Percentiles rank a stretch among this genome's conserved stretches.
phyloP scores from a whole-genome alignment of 805 yeast genomes.

The Kazachstania africana region DNA sequence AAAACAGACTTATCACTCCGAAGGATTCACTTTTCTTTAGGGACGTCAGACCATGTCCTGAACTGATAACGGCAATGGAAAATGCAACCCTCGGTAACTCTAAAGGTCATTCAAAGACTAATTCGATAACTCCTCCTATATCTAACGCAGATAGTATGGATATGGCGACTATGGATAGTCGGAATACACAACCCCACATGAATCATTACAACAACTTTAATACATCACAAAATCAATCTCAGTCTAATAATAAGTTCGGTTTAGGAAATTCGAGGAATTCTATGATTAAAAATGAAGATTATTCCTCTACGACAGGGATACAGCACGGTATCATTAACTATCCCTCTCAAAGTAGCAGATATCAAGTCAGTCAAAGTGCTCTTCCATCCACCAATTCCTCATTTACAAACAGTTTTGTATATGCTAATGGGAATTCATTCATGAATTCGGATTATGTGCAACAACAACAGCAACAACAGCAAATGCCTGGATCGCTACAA shows the following conservation, averaged over 20 bases:
- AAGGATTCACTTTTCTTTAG: conserved; percentile 39
- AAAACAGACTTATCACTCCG: conserved; percentile 47
- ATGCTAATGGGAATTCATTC: conserved; percentile 1
- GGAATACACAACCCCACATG: conserved; percentile 24
- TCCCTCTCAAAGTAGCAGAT: conserved; percentile 3
- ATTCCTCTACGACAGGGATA: conserved; percentile 1
- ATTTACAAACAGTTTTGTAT: neutral
- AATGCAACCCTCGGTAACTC: conserved; percentile 51
- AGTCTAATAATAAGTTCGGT: no score
- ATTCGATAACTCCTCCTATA: conserved; percentile 2
- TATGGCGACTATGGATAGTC: conserved; percentile 10
- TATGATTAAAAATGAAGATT: conserved; percentile 4
- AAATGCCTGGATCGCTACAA: no score
- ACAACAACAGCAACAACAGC: conserved; percentile 10
- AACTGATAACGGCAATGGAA: conserved; percentile 44
- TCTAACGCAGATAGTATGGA: conserved; percentile 4
- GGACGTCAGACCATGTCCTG: conserved; percentile 35
- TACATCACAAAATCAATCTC: no score
- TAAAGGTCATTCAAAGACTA: conserved; percentile 7
- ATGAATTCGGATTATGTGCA: conserved; percentile 3
- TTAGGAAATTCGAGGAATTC: no score
- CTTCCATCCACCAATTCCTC: neutral
- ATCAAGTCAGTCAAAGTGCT: conserved; percentile 1
- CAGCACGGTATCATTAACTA: conserved; percentile 2
- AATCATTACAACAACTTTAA: conserved; percentile 33